Base-by-base conservation (phyloP, 2,329 filamentous ascomycete species). In the Cladophialophora bantiana region DNA sequence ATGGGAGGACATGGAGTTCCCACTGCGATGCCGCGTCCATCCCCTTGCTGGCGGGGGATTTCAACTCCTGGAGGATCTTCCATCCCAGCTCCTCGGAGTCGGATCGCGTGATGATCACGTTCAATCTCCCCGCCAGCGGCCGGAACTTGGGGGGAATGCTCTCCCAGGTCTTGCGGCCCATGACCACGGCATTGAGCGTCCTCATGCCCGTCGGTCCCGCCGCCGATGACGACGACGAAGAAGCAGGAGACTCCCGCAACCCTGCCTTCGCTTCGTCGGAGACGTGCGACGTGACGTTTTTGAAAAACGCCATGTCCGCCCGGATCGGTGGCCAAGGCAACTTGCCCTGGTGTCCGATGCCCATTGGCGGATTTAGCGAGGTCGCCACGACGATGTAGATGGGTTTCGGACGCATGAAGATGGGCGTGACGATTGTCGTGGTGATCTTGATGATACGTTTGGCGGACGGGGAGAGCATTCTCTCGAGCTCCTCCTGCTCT, bases 161-260 rank as follows among this genome's bases (percentile, higher is more conserved):
- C 60, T 96, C 93, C 90, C 94, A 99, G 0, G 95, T 99, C 80
- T 96, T 97, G 75, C 95, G 91, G 67, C 95, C 95, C 95, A 99
- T 99, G 73, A 99, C 90, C 59, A 98, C 92, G 18, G 92, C 91
- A 78, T 94, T 94, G 0, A 66, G 53, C 38, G 40, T 63, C n/a
- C 58, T n/a, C n/a, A n/a, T 31, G 18, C n/a, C 38, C 7, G 53
- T 26, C 12, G 13, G 31, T 18, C 74, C 36, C 78, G 69, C 15
- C 64, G 40, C 61, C 59, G 62, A 35, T 34, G 63, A 36, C 71
- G 62, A 35, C 32, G 63, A 36, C 71, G 52, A 55, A 13, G 52
- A 15, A 34, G 52, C 32, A 36, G 52, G n/a, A 55, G 52, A 20
- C 34, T 35, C 52, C 31, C n/a, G 52, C 4, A 26, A 26, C 7